A percentile compares a stretch with the other conserved stretches of the same genome.
phyloP scores from a whole-genome alignment of 108 stramenopile genomes.

The Skeletonema marinoi region DNA sequence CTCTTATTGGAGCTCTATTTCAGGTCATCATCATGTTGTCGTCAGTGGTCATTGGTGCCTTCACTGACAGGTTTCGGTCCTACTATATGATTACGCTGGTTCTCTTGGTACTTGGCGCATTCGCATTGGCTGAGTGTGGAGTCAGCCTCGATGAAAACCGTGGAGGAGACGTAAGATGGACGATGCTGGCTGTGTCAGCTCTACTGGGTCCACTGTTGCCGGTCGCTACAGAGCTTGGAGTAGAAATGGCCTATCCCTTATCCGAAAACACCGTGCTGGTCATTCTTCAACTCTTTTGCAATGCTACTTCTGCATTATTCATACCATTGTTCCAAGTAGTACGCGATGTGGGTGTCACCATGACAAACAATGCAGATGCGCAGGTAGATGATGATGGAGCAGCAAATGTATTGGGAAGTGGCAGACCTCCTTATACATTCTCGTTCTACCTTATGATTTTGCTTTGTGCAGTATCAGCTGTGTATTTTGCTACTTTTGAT shows the following conservation, averaged over 20 bases:
- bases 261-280: conserved; percentile 89
- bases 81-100: conserved; percentile 77
- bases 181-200: conserved; percentile 73
- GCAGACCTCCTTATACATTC: conserved; percentile 80
- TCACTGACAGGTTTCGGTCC: conserved; percentile 77
- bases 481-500: conserved; percentile 89
- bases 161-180: conserved; percentile 67
- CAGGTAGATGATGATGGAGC: conserved; percentile 36
- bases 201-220: conserved; percentile 86
- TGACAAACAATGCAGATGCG: conserved; percentile 6
- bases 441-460: conserved; percentile 85
- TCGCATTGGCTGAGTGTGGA: conserved; percentile 85
- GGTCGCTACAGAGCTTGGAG: conserved; percentile 83
- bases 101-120: conserved; percentile 77
- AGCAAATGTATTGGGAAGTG: conserved; percentile 46
- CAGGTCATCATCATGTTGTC: conserved; percentile 87
- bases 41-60: conserved; percentile 74
- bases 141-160: conserved; percentile 80
- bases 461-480: conserved; percentile 70
- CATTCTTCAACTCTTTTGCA: conserved; percentile 86
- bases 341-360: conserved; percentile 64
- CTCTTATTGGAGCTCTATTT: conserved; percentile 80
- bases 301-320: conserved; percentile 80
- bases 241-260: conserved; percentile 83
- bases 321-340: conserved; percentile 86